These are phyloP conservation scores for Tricholoma terreum DNA, from an alignment of 768 basidiomycete species.

Conservation along the genomic window DNA sequence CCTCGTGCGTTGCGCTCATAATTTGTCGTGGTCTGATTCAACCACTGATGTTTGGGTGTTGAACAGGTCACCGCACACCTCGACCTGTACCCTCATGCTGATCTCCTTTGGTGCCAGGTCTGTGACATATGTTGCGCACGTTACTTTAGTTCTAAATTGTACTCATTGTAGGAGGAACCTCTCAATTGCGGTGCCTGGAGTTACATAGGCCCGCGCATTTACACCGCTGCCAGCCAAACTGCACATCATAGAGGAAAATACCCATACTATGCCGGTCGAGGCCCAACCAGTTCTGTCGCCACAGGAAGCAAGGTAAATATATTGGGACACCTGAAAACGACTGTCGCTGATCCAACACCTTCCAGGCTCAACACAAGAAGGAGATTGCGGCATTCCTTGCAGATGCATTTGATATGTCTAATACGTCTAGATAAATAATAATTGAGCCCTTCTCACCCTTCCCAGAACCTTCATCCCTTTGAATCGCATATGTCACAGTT, in stretches of 20 bases:
- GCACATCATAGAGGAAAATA: constrained; percentile 90
- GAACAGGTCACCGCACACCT: constrained; percentile 84
- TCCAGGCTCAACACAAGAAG: constrained; percentile 79
- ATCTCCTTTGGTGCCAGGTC: constrained; percentile 89
- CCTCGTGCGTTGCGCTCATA: constrained; percentile 47
- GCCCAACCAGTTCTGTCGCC: constrained; percentile 88
- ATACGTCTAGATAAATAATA: not conserved
- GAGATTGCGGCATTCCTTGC: constrained; percentile 78
- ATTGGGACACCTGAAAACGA: not conserved
- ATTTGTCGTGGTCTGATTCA: not conserved
- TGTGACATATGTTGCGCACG: constrained; percentile 5
- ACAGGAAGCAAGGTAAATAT: constrained; percentile 81
- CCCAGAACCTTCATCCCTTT: too few relatives aligned
- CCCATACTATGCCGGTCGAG: constrained; percentile 88
- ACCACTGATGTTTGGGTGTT: not conserved
- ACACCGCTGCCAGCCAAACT: constrained; percentile 90
- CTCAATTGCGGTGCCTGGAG: constrained; percentile 98
- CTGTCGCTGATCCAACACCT: constrained; percentile 14
- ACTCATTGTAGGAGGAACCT: constrained; percentile 70
- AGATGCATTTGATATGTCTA: constrained; percentile 48
- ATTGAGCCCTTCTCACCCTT: too few relatives aligned
- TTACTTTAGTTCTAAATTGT: not conserved
- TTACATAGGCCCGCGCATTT: constrained; percentile 89
- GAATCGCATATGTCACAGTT: too few relatives aligned
- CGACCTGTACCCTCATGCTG: constrained; percentile 95